Base-by-base conservation (phyloP, 2,329 filamentous ascomycete species). In the Hypoxylon sp. region DNA sequence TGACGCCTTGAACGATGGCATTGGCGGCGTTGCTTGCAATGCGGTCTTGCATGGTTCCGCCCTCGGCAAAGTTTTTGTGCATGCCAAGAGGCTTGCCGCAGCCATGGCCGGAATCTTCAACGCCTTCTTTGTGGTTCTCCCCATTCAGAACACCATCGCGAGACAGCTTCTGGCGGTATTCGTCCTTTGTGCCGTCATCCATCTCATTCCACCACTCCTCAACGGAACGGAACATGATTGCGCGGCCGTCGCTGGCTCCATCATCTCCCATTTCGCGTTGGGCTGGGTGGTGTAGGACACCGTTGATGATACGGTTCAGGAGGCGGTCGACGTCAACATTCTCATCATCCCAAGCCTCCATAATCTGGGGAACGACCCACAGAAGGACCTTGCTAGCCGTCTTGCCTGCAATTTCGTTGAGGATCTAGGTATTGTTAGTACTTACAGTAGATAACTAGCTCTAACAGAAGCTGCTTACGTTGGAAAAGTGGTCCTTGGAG, bases 401-500 rank as follows among this genome's bases (percentile, higher is more conserved):
- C 72, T 90, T 90, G 58, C 94, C 94, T 47, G 93, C 94, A 44
- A 93, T 86, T 75, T 97, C 93, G 75, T 97, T 97, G 62, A 97
- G 85, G 30, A 94, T 82, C 82, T 86, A 62, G 3, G 19, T 2
- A 8, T 6, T 69, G 57, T 67, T 56, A 66, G 64, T 32, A n/a
- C n/a, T n/a, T n/a, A 54, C n/a, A 46, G 41, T n/a, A 34, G 10
- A 49, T 6, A 32, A 1, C 1, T 54, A 26, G 32, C 44, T 11
- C 26, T 8, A 26, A 8, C 7, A 32, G 3, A 8, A 28, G 20
- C 4, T 20, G 71, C 83, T 78, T 76, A 90, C 83, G 74, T 96
- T 96, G 67, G 90, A 91, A 77, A 97, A 97, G 79, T 97, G 94
- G 73, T 97, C 94, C 81, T 97, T 97, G 62, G 93, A 93, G 54